Evolutionary conservation across 1,284 basidiomycete genomes (phyloP).

Genomic region (Melampsora americana): DNA sequence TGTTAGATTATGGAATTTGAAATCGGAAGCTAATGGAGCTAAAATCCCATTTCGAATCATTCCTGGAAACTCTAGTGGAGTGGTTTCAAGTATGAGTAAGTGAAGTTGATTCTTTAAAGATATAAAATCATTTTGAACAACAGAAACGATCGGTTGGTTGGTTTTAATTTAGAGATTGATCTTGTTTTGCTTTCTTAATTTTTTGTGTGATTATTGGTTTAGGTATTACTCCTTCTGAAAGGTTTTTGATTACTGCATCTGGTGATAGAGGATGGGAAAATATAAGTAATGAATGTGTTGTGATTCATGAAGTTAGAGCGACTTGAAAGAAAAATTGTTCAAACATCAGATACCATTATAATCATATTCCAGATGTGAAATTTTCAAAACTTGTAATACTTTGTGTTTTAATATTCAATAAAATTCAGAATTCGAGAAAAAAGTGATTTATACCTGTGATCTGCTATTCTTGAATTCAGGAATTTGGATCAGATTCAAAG

Average conservation of each 20-base stretch:
- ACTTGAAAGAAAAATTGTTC: not conserved
- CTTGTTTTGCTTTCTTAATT: not conserved
- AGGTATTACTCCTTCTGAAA: conserved; percentile 82
- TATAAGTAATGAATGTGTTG: conserved; percentile 78
- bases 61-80: conserved; percentile 91
- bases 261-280: conserved; percentile 94
- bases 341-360: no score
- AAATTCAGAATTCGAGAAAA: no score
- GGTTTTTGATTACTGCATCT: conserved; percentile 84
- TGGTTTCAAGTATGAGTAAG: conserved; percentile 82
- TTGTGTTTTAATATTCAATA: no score
- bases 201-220: not conserved
- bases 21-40: conserved; percentile 66
- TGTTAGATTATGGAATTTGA: conserved; percentile 87
- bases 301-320: conserved; percentile 78
- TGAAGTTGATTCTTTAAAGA: conserved; percentile 39
- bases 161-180: conserved; percentile 9
- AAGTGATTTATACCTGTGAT: no score
- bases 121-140: no score
- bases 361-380: no score
- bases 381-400: no score
- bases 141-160: no score
- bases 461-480: no score
- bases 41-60: conserved; percentile 86
- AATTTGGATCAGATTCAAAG: no score